Percentiles rank a stretch among this genome's conserved stretches.
Evolutionary conservation across 768 basidiomycete species (phyloP).

Genomic region (Chalciporus piperatus): DNA sequence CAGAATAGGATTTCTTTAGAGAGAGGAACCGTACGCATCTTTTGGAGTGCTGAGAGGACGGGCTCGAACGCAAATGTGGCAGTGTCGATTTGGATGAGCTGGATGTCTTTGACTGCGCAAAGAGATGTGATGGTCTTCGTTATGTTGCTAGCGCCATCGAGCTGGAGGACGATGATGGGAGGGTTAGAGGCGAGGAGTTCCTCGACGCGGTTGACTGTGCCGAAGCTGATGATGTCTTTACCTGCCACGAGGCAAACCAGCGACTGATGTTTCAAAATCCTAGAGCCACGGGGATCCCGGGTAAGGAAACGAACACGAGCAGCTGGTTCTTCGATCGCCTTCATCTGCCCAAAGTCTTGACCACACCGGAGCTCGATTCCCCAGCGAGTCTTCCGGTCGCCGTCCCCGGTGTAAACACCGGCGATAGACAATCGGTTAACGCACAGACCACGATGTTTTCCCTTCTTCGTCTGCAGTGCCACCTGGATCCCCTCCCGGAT

Average conservation of each 20-base stretch:
- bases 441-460: slow-evolving; percentile 33
- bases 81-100: slow-evolving; percentile 54
- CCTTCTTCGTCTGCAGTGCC: slow-evolving; percentile 32
- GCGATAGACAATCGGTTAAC: slow-evolving; percentile 30
- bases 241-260: slow-evolving; percentile 50
- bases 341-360: slow-evolving; percentile 35
- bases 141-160: slow-evolving; percentile 43
- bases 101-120: slow-evolving; percentile 30
- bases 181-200: slow-evolving; percentile 43
- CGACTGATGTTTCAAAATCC: slow-evolving; percentile 52
- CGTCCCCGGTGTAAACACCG: slow-evolving; percentile 34
- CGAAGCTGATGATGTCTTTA: slow-evolving; percentile 49
- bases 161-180: slow-evolving; percentile 52
- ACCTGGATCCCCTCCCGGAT: slow-evolving; percentile 52
- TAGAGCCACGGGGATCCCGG: slow-evolving; percentile 14
- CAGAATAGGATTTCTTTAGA: slow-evolving; percentile 52
- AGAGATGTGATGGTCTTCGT: slow-evolving; percentile 39
- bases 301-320: neutral
- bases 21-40: slow-evolving; percentile 43
- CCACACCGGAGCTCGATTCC: slow-evolving; percentile 38
- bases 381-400: slow-evolving; percentile 35
- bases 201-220: slow-evolving; percentile 54
- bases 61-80: slow-evolving; percentile 63
- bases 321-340: slow-evolving; percentile 12
- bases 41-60: slow-evolving; percentile 53